Base-by-base conservation (phyloP, 2,329 filamentous ascomycete species). In the Epichloe glyceriae region DNA sequence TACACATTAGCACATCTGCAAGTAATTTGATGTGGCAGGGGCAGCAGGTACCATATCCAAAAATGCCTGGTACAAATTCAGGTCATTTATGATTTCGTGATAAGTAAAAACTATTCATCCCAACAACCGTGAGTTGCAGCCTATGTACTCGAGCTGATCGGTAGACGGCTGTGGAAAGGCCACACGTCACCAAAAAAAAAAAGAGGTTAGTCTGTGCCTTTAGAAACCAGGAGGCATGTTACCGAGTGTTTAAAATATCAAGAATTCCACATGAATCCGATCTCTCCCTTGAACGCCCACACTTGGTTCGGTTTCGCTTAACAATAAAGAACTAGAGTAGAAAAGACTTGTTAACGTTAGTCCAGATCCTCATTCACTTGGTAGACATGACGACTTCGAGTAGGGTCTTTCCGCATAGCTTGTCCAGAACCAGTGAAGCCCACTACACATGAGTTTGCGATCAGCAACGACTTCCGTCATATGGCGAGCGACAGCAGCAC, bases 361-460 rank as follows among this genome's bases (percentile, higher is more conserved):
- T 86, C 85, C 61, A 86, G 73, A 53, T 89, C 85, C 50, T 86
- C 84, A 61, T 78, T 82, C 59, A 83, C 76, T 67, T 91, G 82
- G 67, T 95, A 94, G 57, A 93, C 83, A 64, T 95, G 88, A 61
- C 88, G 84, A 64, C 79, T 85, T 62, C 90, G 79, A 55, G 83
- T 82, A 46, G 82, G 80, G 64, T 96, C 93, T 68, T 95, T 96
- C 60, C 89, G 86, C 93, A 97, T 97, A 57, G 85, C 78, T 69
- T 95, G 88, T 53, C 93, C 93, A 50, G 90, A 96, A 55, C 93
- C 93, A 8, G 88, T 95, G 63, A 98, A 96, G 35, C 93, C 93
- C 62, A 98, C 93, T 96, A 22, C 1, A 35, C 1, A 35, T 57
- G 6, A 46, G 19, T 14, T 15, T 5, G n/a, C 34, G 14, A 53